Base-by-base conservation (phyloP, 768 basidiomycete species). In the Mycena sanguinolenta region DNA sequence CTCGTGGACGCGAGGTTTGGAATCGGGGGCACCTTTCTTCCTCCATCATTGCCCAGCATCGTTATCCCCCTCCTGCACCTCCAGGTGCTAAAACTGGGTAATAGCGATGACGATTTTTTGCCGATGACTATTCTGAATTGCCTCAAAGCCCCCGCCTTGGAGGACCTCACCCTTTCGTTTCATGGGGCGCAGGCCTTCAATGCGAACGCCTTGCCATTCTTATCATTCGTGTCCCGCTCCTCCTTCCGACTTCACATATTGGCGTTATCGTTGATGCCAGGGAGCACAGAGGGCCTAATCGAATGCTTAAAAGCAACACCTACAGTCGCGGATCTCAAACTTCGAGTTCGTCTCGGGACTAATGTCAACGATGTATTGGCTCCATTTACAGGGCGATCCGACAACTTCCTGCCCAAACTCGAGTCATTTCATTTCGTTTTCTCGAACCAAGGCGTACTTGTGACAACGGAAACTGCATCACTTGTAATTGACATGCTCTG, bases 321-420 rank as follows among this genome's bases (percentile, higher is more conserved):
- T 13, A 50, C 65, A 0, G 27, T 64, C 19, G 28, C 44, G 9
- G 25, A 54, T 23, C 63, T 64, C 21, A 49, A 38, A 44, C 21
- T 64, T 10, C 9, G 8, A 3, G 38, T 30, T 16, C 38, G 6
- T 21, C 16, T 16, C 3, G 1, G n/a, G n/a, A n/a, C n/a, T n/a
- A n/a, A 63, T 4, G 36, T 55, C 13, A 30, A 42, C 28, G 9
- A 28, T 4, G 2, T 64, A 1, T 57, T 64, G 17, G 9, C 39
- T 4, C 36, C 44, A 13, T 14, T 64, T 19, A 46, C 54, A 9
- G 54, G 25, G n/a, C 0, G 38, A 2, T n/a, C n/a, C n/a, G 1
- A 38, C 4, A n/a, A 23, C 14, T 57, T 64, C 54, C 63, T 64
- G 28, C 63, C 63, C 25, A 64, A 57, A n/a, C n/a, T 64, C 12